phyloP scores from a whole-genome alignment of 169 alveolate genomes.

The Plasmodium blacklocki region DNA sequence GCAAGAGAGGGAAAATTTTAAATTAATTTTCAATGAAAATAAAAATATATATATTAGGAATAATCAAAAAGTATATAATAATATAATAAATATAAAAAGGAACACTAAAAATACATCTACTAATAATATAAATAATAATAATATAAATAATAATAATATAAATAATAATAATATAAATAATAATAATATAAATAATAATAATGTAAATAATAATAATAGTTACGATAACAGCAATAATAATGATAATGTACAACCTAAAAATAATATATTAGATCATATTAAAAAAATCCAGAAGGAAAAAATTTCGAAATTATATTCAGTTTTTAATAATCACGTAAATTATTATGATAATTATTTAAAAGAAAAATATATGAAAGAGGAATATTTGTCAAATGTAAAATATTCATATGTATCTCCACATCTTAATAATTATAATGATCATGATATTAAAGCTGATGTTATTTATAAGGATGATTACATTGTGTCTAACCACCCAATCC shows the following conservation, averaged over 20 bases:
- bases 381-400: too few species aligned
- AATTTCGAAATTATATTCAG: slow-evolving; percentile 23
- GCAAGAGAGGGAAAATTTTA: slow-evolving; percentile 2
- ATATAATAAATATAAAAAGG: not conserved
- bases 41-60: not conserved
- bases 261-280: slow-evolving; percentile 7
- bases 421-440: too few species aligned
- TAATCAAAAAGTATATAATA: not conserved
- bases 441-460: not conserved
- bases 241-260: not conserved
- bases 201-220: not conserved
- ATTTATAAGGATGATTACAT: not conserved
- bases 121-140: too few species aligned
- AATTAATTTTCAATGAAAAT: not conserved
- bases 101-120: not conserved
- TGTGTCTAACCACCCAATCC: too few species aligned
- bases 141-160: not conserved
- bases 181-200: too few species aligned
- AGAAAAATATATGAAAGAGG: slow-evolving; percentile 47
- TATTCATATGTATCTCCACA: too few species aligned
- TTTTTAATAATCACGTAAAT: slow-evolving; percentile 31
- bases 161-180: not conserved
- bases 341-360: slow-evolving; percentile 69
- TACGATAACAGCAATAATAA: not conserved
- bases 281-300: slow-evolving; percentile 20